Evolutionary conservation across 2,329 filamentous ascomycete species (phyloP).

Genomic region (Thermoascus crustaceus): DNA sequence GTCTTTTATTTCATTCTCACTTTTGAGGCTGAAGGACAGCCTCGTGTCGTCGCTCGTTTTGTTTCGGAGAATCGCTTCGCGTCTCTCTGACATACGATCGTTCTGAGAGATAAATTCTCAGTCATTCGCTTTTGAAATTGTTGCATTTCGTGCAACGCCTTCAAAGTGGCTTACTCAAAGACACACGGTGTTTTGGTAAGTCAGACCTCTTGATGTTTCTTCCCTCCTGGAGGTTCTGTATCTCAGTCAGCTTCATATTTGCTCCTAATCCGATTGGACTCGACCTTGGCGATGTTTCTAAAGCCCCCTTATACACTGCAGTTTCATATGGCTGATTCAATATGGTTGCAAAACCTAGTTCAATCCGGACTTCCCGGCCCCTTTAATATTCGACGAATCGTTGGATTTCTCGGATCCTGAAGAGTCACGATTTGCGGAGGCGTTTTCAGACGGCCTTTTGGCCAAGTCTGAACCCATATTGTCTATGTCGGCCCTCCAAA

Average conservation of each 20-base stretch:
- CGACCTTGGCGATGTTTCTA: too few relatives aligned
- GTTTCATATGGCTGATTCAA: conserved; percentile 9
- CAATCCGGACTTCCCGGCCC: conserved; percentile 39
- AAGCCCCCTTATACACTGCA: too few relatives aligned
- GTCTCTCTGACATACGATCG: conserved; percentile 30
- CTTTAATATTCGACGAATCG: conserved; percentile 41
- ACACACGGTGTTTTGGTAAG: conserved; percentile 39
- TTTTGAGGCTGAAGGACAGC: conserved; percentile 25
- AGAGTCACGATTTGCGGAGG: conserved; percentile 37
- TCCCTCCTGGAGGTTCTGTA: neutral
- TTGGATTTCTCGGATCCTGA: conserved; percentile 39
- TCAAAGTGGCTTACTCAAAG: conserved; percentile 44
- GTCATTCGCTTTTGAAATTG: conserved; percentile 41
- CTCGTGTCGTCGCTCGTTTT: conserved; percentile 37
- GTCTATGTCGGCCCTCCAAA: conserved; percentile 76
- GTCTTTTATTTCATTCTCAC: conserved; percentile 19
- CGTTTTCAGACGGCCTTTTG: conserved; percentile 44
- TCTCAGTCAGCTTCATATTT: too few relatives aligned
- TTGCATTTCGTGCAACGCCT: conserved; percentile 39
- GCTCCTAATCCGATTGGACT: too few relatives aligned
- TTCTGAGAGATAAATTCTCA: conserved; percentile 34
- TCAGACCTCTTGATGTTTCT: conserved; percentile 11
- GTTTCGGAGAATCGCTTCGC: conserved; percentile 31
- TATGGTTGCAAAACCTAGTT: conserved; percentile 19
- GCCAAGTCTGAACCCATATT: conserved; percentile 54